These are phyloP conservation scores for Setaria italica DNA, from an alignment of 202 grass and related monocot species.

Conservation along the genomic window DNA sequence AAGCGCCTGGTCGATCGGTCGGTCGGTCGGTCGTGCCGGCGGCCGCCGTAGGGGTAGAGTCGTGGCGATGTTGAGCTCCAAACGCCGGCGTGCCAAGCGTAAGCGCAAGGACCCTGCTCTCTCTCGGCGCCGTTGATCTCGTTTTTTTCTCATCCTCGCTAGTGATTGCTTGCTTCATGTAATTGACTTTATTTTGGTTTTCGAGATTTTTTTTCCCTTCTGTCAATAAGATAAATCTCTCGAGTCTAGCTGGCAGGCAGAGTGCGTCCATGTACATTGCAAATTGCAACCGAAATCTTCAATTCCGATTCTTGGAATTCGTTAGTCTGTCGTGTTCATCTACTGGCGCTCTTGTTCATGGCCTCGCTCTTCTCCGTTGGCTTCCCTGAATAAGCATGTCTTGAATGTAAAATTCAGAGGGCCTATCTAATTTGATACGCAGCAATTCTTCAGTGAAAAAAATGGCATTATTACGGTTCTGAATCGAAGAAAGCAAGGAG, in stretches of 20 bases:
- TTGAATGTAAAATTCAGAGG: neutral
- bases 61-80: neutral
- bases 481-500: neutral
- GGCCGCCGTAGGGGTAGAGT: slow-evolving; percentile 4
- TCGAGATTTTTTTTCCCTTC: neutral
- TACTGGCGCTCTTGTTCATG: neutral
- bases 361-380: neutral
- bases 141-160: neutral
- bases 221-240: neutral
- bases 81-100: neutral
- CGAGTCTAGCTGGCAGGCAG: neutral
- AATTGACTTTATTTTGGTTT: slow-evolving; percentile 9
- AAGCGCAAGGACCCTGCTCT: slow-evolving; percentile 11
- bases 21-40: too few species aligned
- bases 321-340: neutral
- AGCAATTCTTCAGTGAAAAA: neutral
- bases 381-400: neutral
- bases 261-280: slow-evolving; percentile 26
- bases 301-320: neutral
- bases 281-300: neutral
- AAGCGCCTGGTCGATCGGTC: too few species aligned
- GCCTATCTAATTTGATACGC: too few species aligned
- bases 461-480: too few species aligned
- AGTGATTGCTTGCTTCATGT: neutral
- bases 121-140: neutral